Conservation (phyloP, 495 filamentous ascomycete species). For the Penicillium egyptiacum region DNA sequence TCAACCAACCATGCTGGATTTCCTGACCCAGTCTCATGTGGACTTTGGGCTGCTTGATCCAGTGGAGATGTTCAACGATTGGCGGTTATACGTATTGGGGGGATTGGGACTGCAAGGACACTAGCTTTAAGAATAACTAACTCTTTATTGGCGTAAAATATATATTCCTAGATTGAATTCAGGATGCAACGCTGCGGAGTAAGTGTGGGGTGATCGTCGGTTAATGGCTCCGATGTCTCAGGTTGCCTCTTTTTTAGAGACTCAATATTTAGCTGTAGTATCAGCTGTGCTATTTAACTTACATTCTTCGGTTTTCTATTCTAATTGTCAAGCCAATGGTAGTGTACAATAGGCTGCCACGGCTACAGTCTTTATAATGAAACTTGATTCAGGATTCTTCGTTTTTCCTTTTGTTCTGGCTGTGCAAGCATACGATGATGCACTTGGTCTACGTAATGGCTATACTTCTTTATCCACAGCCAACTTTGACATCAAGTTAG, state of each 20-base stretch:
- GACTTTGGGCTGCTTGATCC: constrained; percentile 33
- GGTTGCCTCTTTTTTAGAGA: not conserved
- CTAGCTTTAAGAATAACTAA: not conserved
- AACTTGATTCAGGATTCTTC: not conserved
- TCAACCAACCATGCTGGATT: constrained; percentile 39
- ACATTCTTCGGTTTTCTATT: not conserved
- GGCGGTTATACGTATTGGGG: not conserved
- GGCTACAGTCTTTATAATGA: not conserved
- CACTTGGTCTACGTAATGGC: not conserved
- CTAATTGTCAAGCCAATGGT: not conserved
- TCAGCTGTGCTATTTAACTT: not conserved
- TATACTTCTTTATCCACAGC: not conserved
- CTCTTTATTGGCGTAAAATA: not conserved
- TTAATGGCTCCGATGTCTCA: not conserved
- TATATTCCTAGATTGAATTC: not conserved
- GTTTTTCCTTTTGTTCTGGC: not conserved
- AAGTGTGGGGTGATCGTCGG: not conserved
- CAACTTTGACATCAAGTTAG: constrained; percentile 42
- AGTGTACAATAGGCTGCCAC: not conserved
- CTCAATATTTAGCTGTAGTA: not conserved
- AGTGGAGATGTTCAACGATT: constrained; percentile 28
- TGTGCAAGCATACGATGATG: not conserved
- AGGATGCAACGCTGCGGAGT: not conserved
- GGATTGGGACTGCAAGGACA: not conserved
- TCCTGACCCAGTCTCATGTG: constrained; percentile 33